Conservation (phyloP, 257 asterid genomes). For the Gentiana macrophylla region DNA sequence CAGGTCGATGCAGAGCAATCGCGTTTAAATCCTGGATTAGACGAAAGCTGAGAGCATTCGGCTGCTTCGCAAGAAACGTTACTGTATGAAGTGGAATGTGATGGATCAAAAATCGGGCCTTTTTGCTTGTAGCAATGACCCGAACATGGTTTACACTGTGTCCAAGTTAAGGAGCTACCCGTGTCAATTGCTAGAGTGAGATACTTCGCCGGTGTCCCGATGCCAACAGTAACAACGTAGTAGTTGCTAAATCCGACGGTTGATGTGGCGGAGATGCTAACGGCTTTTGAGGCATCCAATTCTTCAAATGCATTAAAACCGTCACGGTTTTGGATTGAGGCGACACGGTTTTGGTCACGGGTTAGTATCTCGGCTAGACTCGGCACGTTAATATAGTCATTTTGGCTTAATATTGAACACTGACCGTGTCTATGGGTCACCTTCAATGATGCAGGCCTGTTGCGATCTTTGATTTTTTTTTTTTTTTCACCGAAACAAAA, state of each 20-base stretch:
- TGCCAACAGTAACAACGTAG: conserved; percentile 52
- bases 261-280: conserved; percentile 36
- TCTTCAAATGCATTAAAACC: conserved; percentile 6
- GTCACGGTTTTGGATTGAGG: conserved; percentile 31
- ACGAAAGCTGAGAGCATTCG: conserved; percentile 32
- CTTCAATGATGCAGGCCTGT: no score
- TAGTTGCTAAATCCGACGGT: conserved; percentile 39
- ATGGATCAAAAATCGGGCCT: conserved; percentile 50
- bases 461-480: no score
- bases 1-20: conserved; percentile 39
- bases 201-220: conserved; percentile 49
- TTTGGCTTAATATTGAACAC: no score
- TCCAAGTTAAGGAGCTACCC: conserved; percentile 84
- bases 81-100: conserved; percentile 33
- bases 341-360: conserved; percentile 42
- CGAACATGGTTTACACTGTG: conserved; percentile 64
- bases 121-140: conserved; percentile 44
- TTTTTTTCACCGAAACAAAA: no score
- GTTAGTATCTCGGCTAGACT: conserved; percentile 34
- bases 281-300: conserved; percentile 33
- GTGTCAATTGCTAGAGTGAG: conserved; percentile 58
- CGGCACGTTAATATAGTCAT: not conserved
- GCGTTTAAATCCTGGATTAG: conserved; percentile 29
- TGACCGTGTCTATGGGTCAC: no score
- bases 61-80: conserved; percentile 38